Evolutionary conservation across 139 green algal species (phyloP), one percentile per base, ranked within the genome.

Genomic region (Astrephomene gubernaculifera): DNA sequence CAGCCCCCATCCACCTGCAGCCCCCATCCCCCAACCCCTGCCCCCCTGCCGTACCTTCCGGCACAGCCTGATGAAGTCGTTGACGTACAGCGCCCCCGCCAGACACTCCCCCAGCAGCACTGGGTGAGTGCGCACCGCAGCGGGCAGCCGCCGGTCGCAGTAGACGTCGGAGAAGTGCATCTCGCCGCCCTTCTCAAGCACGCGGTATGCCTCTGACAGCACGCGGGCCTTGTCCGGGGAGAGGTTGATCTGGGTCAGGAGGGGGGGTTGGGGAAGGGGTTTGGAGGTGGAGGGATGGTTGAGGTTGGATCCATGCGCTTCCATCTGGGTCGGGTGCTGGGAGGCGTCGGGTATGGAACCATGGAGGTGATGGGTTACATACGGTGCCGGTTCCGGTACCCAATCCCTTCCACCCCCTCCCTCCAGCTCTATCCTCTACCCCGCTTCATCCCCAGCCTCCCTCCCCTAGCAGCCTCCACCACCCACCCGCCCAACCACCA

Each of bases 131-230:
- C 88, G 88, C 10, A 91, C 25, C 53, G 87, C 79, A 25, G 87
- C 61, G 2, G 96, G 95, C 64, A 98, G 87, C 8, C 95, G 85
- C 1, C 97, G 75, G 86, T 98, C 94, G 72, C 90, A 95, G 88
- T 98, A 99, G 4, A 99, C 96, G 87, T 99, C 97, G 35, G 90
- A 96, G 90, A 99, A 99, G 87, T 97, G 97, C 87, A 99, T 94
- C 88, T 99, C 97, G 33, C 97, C 97, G 25, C 97, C 97, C 0
- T 88, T 86, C 5, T 96, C 96, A 64, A 99, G 93, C 73, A 96
- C 96, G 14, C 93, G 89, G 69, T 93, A 95, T 2, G 89, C 85
- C 70, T 94, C 92, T 7, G 52, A 53, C 67, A 96, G 87, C 35
- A 98, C 96, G 5, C 86, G 69, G 21, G 86, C 83, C 92, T 99